A percentile compares a stretch with the other conserved stretches of the same genome.
phyloP scores from a whole-genome alignment of 495 filamentous ascomycete genomes.

The Lentithecium fluviatile region DNA sequence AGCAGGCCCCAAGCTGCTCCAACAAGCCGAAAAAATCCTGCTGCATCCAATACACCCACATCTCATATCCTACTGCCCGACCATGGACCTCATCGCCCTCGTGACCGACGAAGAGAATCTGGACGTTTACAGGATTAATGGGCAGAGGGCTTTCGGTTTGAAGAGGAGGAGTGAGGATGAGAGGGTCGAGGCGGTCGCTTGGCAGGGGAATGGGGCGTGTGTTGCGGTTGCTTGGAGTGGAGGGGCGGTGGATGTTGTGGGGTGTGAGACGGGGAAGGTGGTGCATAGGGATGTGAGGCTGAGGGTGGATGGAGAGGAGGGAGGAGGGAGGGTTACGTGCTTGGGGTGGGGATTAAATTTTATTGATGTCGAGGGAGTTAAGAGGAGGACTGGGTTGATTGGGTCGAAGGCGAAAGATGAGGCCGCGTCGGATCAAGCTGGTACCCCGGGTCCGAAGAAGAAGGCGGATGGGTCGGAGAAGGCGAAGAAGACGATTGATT shows the following conservation, averaged over 20 bases:
- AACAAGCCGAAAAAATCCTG: conserved; percentile 55
- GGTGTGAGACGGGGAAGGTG: conserved; percentile 72
- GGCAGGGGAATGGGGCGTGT: conserved; percentile 80
- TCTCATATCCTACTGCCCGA: conserved; percentile 71
- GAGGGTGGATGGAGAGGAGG: not conserved
- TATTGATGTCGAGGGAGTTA: conserved; percentile 55
- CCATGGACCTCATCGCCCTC: conserved; percentile 75
- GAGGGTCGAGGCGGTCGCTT: conserved; percentile 57
- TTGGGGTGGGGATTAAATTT: conserved; percentile 74
- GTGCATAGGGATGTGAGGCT: conserved; percentile 52
- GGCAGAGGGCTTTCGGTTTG: conserved; percentile 66
- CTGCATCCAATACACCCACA: conserved; percentile 55
- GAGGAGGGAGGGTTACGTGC: conserved; percentile 52
- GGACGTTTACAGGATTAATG: conserved; percentile 65
- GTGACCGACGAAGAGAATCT: conserved; percentile 65
- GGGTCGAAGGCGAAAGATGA: too few species aligned
- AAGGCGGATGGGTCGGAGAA: too few species aligned
- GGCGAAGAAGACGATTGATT: conserved; percentile 13
- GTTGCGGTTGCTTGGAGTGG: conserved; percentile 79
- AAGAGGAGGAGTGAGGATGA: conserved; percentile 48
- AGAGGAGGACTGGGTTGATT: conserved; percentile 42
- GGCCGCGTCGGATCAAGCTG: too few species aligned
- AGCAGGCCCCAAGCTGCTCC: conserved; percentile 20
- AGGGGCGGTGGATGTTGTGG: conserved; percentile 66
- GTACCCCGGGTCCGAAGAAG: not conserved